A percentile compares a stretch with the other conserved stretches of the same genome.
phyloP scores from a whole-genome alignment of 2,329 filamentous ascomycete genomes.

The Calonectria crousiana region DNA sequence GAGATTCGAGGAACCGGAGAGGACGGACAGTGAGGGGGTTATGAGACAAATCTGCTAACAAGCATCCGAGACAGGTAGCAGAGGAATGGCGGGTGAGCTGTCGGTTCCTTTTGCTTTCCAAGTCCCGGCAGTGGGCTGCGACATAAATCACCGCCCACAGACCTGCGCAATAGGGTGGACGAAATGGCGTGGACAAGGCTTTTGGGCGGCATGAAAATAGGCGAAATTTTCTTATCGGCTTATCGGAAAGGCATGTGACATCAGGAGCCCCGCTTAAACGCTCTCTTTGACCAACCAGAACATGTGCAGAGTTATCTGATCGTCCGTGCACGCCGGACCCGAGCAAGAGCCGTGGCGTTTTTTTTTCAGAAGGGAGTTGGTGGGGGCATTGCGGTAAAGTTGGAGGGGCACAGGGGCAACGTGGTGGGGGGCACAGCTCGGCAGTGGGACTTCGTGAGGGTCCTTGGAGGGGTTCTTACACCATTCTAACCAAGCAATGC shows the following conservation, averaged over 20 bases:
- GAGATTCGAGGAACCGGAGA: constrained; percentile 1
- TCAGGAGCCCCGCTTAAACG: constrained; percentile 32
- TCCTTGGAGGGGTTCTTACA: constrained; percentile 16
- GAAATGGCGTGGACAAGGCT: constrained; percentile 17
- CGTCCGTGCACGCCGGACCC: constrained; percentile 35
- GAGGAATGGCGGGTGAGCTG: constrained; percentile 6
- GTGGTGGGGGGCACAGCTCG: neutral
- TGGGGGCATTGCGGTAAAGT: constrained; percentile 16
- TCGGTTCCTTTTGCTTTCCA: constrained; percentile 6
- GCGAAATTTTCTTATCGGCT: constrained; percentile 44
- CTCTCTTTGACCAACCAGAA: constrained; percentile 20
- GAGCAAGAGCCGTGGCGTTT: constrained; percentile 17
- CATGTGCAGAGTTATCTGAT: constrained; percentile 38
- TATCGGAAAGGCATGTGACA: constrained; percentile 41
- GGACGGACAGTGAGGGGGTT: constrained; percentile 19
- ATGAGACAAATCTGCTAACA: constrained; percentile 11
- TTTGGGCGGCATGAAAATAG: constrained; percentile 18
- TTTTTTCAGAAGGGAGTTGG: constrained; percentile 15
- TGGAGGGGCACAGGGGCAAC: constrained; percentile 20
- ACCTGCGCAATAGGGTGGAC: constrained; percentile 25
- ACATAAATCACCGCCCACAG: constrained; percentile 27
- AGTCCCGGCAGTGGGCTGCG: constrained; percentile 27
- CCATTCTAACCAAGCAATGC: constrained; percentile 1
- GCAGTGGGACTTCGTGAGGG: constrained; percentile 9
- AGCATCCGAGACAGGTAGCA: constrained; percentile 2